These are phyloP conservation scores for Zygoascus hellenicus DNA, from an alignment of 1,139 yeast species.

Conservation along the genomic window DNA sequence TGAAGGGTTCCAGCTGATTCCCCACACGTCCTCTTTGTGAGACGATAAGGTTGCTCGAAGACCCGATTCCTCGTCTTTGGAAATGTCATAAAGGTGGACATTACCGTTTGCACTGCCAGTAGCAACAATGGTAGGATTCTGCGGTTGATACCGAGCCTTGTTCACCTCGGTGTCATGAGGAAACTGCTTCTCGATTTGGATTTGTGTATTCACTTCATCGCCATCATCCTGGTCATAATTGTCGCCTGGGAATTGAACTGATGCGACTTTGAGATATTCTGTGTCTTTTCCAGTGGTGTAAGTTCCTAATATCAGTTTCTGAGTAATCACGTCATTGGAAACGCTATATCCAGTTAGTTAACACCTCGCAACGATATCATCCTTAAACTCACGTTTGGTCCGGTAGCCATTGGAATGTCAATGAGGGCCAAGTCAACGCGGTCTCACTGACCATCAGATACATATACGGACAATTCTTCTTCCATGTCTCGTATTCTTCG, in stretches of 20 bases:
- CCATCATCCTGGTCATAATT: conserved; percentile 24
- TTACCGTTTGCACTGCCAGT: conserved; percentile 74
- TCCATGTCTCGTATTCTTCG: conserved; percentile 82
- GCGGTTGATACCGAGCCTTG: conserved; percentile 78
- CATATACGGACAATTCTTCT: conserved; percentile 79
- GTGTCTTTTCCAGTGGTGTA: conserved; percentile 75
- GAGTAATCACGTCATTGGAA: conserved; percentile 23
- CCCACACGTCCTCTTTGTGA: conserved; percentile 65
- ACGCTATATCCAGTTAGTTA: not conserved
- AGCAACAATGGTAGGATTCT: conserved; percentile 57
- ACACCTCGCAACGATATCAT: conserved; percentile 7
- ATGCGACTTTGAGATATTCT: conserved; percentile 68
- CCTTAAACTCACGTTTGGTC: conserved; percentile 5
- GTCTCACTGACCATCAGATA: conserved; percentile 69
- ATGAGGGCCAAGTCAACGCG: conserved; percentile 51
- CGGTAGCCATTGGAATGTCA: conserved; percentile 37
- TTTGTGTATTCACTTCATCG: conserved; percentile 9
- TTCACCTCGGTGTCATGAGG: conserved; percentile 60
- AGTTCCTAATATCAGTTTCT: conserved; percentile 60
- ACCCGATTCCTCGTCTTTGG: conserved; percentile 28
- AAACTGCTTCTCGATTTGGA: conserved; percentile 18
- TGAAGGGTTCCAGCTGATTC: conserved; percentile 58
- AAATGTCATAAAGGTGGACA: conserved; percentile 58
- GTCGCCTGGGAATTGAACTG: conserved; percentile 54
- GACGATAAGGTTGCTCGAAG: conserved; percentile 39